Evolutionary conservation across 2,329 filamentous ascomycete species (phyloP).

Genomic region (Verticillium dahliae): DNA sequence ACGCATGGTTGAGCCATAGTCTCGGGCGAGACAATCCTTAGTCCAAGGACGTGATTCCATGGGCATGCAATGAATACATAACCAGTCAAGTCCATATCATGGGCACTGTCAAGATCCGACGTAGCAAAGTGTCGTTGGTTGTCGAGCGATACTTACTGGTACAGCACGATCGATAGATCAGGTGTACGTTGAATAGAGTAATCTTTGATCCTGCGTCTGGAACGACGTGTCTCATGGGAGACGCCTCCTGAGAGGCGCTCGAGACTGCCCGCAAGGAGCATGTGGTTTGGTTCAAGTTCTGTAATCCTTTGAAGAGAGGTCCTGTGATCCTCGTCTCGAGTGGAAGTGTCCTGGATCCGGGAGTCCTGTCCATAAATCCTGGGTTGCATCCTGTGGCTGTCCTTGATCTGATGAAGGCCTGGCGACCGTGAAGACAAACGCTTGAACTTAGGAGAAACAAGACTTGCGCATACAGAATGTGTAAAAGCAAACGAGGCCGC

Average conservation of each 20-base stretch:
- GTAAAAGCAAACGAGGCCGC: slow-evolving; percentile 31
- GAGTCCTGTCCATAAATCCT: not conserved
- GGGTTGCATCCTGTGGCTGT: slow-evolving; percentile 3
- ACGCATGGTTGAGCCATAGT: not conserved
- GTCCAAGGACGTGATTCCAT: not conserved
- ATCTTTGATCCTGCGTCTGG: slow-evolving; percentile 2
- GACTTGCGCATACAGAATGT: slow-evolving; percentile 18
- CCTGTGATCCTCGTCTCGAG: slow-evolving; percentile 10
- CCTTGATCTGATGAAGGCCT: slow-evolving; percentile 4
- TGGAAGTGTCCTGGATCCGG: slow-evolving; percentile 4
- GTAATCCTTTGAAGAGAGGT: slow-evolving; percentile 2
- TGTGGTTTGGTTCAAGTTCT: not conserved
- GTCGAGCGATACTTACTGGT: not conserved
- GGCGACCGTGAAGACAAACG: slow-evolving; percentile 4
- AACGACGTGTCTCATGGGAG: not conserved
- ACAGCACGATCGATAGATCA: not conserved
- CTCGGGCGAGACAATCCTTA: not conserved
- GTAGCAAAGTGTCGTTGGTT: not conserved
- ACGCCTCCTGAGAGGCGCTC: not conserved
- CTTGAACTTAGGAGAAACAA: slow-evolving; percentile 18
- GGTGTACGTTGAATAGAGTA: not conserved
- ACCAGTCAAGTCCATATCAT: not conserved
- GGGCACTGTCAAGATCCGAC: not conserved
- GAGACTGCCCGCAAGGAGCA: not conserved
- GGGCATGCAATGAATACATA: not conserved